A percentile compares a stretch with the other conserved stretches of the same genome.
These are phyloP conservation scores for Fragaria iinumae DNA, from an alignment of 306 rosid species.

Conservation along the genomic window DNA sequence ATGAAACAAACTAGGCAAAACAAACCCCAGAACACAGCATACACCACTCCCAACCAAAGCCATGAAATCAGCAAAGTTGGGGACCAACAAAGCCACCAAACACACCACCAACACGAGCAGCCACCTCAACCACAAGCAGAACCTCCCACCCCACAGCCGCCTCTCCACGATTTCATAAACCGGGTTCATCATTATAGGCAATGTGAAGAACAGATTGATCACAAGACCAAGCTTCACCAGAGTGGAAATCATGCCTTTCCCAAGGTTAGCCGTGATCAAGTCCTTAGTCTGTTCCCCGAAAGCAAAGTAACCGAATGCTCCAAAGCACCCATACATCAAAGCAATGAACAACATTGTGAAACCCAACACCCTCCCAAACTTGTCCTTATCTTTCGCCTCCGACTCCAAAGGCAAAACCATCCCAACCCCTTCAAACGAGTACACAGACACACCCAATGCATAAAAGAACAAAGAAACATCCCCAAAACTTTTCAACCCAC, in stretches of 20 bases:
- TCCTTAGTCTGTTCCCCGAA: constrained; percentile 51
- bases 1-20: constrained; percentile 53
- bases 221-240: constrained; percentile 52
- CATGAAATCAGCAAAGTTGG: constrained; percentile 58
- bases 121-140: constrained; percentile 55
- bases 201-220: constrained; percentile 53
- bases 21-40: constrained; percentile 54
- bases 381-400: constrained; percentile 48
- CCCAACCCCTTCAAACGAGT: constrained; percentile 54
- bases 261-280: constrained; percentile 48
- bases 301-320: constrained; percentile 54
- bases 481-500: constrained; percentile 36
- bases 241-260: constrained; percentile 36
- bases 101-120: constrained; percentile 38
- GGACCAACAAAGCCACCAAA: constrained; percentile 47
- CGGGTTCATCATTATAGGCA: constrained; percentile 68
- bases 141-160: constrained; percentile 43
- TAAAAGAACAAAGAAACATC: constrained; percentile 44
- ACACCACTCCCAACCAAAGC: constrained; percentile 54
- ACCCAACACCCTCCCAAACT: constrained; percentile 40
- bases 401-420: constrained; percentile 59
- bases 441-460: constrained; percentile 51
- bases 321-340: constrained; percentile 43
- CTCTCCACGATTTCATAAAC: constrained; percentile 55
- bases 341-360: constrained; percentile 42